phyloP scores from a whole-genome alignment of 257 asterid species.

The Striga asiatica region DNA sequence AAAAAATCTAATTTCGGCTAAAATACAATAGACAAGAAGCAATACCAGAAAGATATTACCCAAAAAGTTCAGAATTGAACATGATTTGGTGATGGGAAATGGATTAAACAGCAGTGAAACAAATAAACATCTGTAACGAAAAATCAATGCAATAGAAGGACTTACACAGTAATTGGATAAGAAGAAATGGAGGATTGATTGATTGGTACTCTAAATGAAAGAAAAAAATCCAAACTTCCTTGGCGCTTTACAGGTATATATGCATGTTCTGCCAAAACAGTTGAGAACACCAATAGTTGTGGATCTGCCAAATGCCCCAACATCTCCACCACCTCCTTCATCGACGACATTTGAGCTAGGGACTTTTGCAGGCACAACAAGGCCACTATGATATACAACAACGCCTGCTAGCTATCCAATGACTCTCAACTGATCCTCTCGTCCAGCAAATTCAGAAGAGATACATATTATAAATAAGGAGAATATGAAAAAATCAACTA shows the following conservation, averaged over 20 bases:
- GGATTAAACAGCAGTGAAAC: too few species aligned
- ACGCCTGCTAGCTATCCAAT: too few species aligned
- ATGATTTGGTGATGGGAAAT: conserved; percentile 1
- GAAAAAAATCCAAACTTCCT: neutral
- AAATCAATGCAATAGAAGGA: conserved; percentile 1
- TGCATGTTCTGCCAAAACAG: conserved; percentile 21
- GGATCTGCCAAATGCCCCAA: too few species aligned
- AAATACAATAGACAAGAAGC: neutral
- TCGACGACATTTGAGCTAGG: too few species aligned
- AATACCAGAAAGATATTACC: neutral
- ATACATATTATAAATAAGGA: too few species aligned
- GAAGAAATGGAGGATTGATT: conserved; percentile 12
- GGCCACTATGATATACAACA: too few species aligned
- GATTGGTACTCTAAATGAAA: conserved; percentile 17
- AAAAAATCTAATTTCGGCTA: neutral
- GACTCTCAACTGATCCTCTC: too few species aligned
- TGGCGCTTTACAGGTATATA: conserved; percentile 19
- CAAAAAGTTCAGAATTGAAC: neutral
- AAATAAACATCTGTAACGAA: neutral
- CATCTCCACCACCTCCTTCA: too few species aligned
- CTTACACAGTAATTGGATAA: conserved; percentile 24
- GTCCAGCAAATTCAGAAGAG: too few species aligned
- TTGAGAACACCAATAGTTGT: too few species aligned
- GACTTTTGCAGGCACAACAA: too few species aligned
- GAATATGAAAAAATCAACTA: too few species aligned